Base-by-base conservation (phyloP, 768 basidiomycete species). In the Tephrocybe rancida region DNA sequence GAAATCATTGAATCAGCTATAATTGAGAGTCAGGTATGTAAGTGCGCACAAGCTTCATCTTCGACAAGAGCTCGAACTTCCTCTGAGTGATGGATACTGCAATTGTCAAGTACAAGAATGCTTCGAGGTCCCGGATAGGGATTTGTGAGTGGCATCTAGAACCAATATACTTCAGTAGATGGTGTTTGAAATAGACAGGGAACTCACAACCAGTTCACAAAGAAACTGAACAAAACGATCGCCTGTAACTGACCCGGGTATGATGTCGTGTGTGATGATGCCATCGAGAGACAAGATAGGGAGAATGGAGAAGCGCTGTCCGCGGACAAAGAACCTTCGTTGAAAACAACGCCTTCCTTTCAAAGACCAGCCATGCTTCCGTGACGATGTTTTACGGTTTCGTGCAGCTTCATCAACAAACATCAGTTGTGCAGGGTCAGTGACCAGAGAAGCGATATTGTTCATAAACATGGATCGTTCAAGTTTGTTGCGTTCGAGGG, bases 41-140 rank as follows among this genome's bases (percentile, higher is more conserved):
- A 30, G 5, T 1, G 30, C 21, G 16, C 21, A 34, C 18, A 9
- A 21, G 24, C 43, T 22, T 44, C 24, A 19, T 44, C 43, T 41
- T 61, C 64, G 22, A 74, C 61, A n/a, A 73, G 55, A 1, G 52
- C 29, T 1, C 64, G 60, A n/a, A 77, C 53, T 4, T 71, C 71
- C n/a, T 70, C 67, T 41, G 67, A 64, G 26, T 77, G 73, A 55
- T 78, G 75, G 43, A 77, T 77, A 1, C 61, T 50, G 44, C 73
- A 74, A 52, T 77, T 77, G 42, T 76, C 70, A 32, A 77, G 50
- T 1, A 78, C 62, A 24, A 77, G 61, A 3, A 75, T 64, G 56
- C 75, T 77, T 11, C 56, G 49, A 7, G 59, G 57, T 2, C 59
- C 65, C 0, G 73, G 73, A 61, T 65, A 78, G 18, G 73, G 73